Evolutionary conservation across 2,329 filamentous ascomycete genomes (phyloP).

Genomic region (Ascochyta fabae): DNA sequence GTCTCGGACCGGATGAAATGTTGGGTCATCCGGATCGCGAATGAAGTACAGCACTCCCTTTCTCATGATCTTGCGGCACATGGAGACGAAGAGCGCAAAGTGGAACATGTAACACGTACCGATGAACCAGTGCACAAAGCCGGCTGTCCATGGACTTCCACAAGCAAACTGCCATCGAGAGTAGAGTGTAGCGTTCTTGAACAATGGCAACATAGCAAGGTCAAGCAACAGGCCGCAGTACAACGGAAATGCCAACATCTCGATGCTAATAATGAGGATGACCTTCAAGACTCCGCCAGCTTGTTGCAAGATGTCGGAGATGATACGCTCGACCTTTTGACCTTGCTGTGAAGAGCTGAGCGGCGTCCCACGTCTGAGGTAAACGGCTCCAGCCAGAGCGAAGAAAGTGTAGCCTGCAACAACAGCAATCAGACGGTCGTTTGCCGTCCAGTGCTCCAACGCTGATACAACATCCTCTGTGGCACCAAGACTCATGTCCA

Average conservation of each 20-base stretch:
- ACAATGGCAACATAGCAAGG: slow-evolving; percentile 84
- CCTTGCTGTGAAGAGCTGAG: slow-evolving; percentile 65
- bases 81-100: slow-evolving; percentile 96
- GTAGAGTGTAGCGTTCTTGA: slow-evolving; percentile 77
- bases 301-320: slow-evolving; percentile 86
- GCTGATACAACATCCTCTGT: slow-evolving; percentile 26
- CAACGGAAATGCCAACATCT: slow-evolving; percentile 96
- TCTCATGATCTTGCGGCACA: slow-evolving; percentile 98
- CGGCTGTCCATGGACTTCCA: slow-evolving; percentile 82
- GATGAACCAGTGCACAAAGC: slow-evolving; percentile 98
- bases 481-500: slow-evolving; percentile 40
- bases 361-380: slow-evolving; percentile 75
- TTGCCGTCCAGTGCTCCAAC: slow-evolving; percentile 54
- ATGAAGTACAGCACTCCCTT: slow-evolving; percentile 97
- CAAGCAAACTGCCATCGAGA: slow-evolving; percentile 80
- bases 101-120: slow-evolving; percentile 99
- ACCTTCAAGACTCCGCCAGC: slow-evolving; percentile 98
- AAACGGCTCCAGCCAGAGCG: slow-evolving; percentile 75
- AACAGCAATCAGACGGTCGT: slow-evolving; percentile 73
- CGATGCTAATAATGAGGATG: slow-evolving; percentile 96
- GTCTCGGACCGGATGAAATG: slow-evolving; percentile 96
- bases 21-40: slow-evolving; percentile 95
- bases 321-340: slow-evolving; percentile 70
- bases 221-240: slow-evolving; percentile 95
- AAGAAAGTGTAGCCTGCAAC: slow-evolving; percentile 81